Evolutionary conservation across 2,329 filamentous ascomycete genomes (phyloP).

Genomic region (Sporothrix schenckii): DNA sequence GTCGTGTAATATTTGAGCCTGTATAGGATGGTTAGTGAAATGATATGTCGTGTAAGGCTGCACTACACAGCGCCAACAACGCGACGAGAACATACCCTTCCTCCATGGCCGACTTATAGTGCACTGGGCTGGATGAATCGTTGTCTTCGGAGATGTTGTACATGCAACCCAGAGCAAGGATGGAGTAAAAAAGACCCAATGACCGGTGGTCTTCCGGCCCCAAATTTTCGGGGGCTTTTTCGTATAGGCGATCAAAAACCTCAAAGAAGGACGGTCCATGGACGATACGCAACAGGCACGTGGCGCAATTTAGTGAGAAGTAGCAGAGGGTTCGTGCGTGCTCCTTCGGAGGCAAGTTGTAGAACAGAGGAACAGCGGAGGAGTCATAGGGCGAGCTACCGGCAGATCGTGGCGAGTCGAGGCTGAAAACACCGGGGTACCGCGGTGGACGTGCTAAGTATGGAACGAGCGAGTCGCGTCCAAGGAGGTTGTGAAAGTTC

Average conservation of each 20-base stretch:
- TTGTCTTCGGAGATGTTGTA: conserved; percentile 64
- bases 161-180: conserved; percentile 72
- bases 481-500: conserved; percentile 78
- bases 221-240: conserved; percentile 64
- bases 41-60: conserved; percentile 25
- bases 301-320: conserved; percentile 60
- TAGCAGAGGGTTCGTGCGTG: conserved; percentile 58
- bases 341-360: conserved; percentile 70
- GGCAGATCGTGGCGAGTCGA: conserved; percentile 70
- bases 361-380: conserved; percentile 52
- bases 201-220: conserved; percentile 68
- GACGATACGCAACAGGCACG: conserved; percentile 67
- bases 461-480: conserved; percentile 62
- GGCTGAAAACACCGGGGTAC: conserved; percentile 55
- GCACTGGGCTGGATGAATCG: conserved; percentile 49
- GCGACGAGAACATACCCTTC: conserved; percentile 53
- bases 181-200: conserved; percentile 70
- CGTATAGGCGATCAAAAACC: conserved; percentile 76
- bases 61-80: not conserved
- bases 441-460: conserved; percentile 59
- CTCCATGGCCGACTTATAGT: conserved; percentile 57
- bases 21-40: conserved; percentile 17
- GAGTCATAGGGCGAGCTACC: conserved; percentile 67
- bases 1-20: conserved; percentile 76
- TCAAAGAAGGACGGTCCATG: conserved; percentile 81